These are phyloP conservation scores for Theobroma grandiflorum DNA, from an alignment of 441 rosid species.

Conservation along the genomic window DNA sequence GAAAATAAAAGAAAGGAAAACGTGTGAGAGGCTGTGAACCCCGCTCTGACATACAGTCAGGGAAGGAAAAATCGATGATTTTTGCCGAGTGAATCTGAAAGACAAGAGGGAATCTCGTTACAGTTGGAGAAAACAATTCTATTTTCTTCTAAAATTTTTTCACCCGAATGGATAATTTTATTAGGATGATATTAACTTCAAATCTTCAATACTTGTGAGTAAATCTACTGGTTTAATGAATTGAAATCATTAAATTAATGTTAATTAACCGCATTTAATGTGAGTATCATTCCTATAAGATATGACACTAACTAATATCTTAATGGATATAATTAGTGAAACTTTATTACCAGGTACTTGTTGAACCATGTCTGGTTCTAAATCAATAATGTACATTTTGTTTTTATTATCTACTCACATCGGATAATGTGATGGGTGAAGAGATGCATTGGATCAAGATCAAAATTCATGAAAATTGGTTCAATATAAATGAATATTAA, in stretches of 20 bases:
- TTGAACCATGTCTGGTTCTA: neutral
- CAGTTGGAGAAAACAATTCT: neutral
- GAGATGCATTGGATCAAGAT: constrained; percentile 21
- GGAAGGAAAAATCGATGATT: neutral
- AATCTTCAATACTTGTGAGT: no score
- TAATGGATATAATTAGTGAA: neutral
- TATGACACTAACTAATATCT: no score
- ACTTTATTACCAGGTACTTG: neutral
- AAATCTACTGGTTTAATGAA: no score
- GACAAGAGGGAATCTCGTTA: no score
- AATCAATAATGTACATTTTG: neutral
- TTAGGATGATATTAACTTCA: no score
- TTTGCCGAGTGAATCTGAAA: neutral
- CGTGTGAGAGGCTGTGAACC: neutral
- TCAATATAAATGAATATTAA: neutral
- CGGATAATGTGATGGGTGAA: neutral
- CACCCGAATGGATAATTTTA: neutral
- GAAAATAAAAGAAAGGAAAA: neutral
- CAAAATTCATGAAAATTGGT: neutral
- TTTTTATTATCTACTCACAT: neutral
- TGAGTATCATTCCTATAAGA: no score
- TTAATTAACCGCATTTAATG: no score
- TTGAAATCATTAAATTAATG: no score
- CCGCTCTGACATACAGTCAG: neutral
- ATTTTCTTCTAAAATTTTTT: neutral